A percentile compares a stretch with the other conserved stretches of the same genome.
phyloP scores from a whole-genome alignment of 176 grass and related monocot genomes.

The Aegilops bicornis region DNA sequence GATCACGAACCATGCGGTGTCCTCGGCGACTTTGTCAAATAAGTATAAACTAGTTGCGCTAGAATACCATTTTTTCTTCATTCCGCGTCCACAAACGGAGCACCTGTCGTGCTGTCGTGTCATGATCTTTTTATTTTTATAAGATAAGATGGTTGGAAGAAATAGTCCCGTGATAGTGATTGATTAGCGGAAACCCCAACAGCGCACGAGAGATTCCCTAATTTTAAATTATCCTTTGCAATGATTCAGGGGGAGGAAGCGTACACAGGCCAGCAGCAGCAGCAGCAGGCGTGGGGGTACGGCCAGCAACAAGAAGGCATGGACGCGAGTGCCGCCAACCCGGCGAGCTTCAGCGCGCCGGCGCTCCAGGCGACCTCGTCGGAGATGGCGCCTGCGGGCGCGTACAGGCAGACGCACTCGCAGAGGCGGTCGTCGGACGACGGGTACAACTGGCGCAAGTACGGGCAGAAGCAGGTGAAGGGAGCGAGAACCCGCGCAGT shows the following conservation, averaged over 20 bases:
- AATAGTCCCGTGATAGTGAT: background rate
- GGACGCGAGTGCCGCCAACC: conserved; percentile 23
- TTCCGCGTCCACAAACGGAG: background rate
- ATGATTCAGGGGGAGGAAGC: conserved; percentile 36
- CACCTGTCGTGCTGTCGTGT: background rate
- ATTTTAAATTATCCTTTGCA: conserved; percentile 25
- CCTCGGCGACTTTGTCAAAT: conserved; percentile 36
- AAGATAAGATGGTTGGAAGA: background rate
- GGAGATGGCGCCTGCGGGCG: conserved; percentile 25
- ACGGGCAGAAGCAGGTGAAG: conserved; percentile 98
- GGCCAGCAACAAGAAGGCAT: conserved; percentile 52
- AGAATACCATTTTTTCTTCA: background rate
- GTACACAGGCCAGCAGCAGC: conserved; percentile 41
- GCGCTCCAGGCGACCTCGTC: conserved; percentile 44
- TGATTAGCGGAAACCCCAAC: conserved; percentile 10
- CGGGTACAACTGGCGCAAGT: conserved; percentile 98
- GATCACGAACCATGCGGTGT: conserved; percentile 20
- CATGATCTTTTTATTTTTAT: conserved; percentile 9
- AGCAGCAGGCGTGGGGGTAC: background rate
- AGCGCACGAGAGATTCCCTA: background rate
- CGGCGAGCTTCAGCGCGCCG: conserved; percentile 28
- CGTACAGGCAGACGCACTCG: conserved; percentile 22
- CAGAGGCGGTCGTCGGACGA: conserved; percentile 71
- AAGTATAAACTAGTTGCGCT: background rate
- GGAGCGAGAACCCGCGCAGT: conserved; percentile 95